Evolutionary conservation across 176 grass and related monocot species (phyloP).

Genomic region (Cocos nucifera): DNA sequence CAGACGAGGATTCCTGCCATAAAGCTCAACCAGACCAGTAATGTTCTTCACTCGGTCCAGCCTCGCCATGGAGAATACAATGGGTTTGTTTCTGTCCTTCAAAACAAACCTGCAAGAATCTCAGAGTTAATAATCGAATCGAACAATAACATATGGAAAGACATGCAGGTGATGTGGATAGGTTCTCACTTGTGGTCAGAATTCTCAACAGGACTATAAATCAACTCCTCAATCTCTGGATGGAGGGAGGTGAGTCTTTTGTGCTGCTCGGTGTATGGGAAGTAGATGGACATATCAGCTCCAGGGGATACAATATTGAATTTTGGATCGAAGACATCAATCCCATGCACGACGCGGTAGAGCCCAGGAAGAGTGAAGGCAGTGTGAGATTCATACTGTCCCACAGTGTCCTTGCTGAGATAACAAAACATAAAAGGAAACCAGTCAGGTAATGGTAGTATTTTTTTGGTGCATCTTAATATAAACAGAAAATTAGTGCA

Average conservation of each 20-base stretch:
- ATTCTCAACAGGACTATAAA: slow-evolving; percentile 7
- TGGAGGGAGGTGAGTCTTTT: slow-evolving; percentile 4
- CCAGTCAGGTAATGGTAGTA: too few relatives aligned
- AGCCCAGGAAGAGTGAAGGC: slow-evolving; percentile 3
- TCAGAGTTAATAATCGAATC: background rate
- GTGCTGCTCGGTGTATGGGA: background rate
- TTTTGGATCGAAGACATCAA: slow-evolving; percentile 13
- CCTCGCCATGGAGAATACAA: slow-evolving; percentile 10
- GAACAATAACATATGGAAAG: background rate
- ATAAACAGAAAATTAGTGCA: background rate
- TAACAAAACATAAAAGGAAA: background rate
- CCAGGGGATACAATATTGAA: slow-evolving; percentile 9
- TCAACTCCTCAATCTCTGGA: background rate
- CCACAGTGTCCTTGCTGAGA: slow-evolving; percentile 13
- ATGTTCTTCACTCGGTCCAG: slow-evolving; percentile 10
- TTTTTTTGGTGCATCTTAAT: too few relatives aligned
- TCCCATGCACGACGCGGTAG: slow-evolving; percentile 5
- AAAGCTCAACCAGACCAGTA: slow-evolving; percentile 1
- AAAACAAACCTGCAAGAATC: slow-evolving; percentile 8
- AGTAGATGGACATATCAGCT: slow-evolving; percentile 6
- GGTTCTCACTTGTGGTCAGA: background rate
- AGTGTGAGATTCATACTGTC: slow-evolving; percentile 11
- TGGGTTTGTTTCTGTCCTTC: slow-evolving; percentile 1
- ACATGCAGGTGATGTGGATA: background rate
- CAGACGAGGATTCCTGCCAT: slow-evolving; percentile 4